These are phyloP conservation scores for Pontederia crassipes DNA, from an alignment of 176 grass and related monocot genomes.

Conservation along the genomic window DNA sequence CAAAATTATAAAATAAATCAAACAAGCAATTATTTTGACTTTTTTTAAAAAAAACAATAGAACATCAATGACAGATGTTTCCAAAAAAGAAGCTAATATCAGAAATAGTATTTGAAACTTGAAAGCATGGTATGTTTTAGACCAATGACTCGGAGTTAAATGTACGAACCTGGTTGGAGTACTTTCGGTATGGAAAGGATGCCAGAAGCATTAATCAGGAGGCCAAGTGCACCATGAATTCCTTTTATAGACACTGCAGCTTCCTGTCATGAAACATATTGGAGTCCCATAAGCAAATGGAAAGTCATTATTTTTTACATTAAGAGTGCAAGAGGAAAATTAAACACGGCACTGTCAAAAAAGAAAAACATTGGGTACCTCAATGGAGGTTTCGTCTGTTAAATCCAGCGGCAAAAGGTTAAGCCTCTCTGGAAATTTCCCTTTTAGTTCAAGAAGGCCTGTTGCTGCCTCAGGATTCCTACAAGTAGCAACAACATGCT, in stretches of 20 bases:
- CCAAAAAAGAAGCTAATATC: background rate
- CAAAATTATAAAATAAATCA: background rate
- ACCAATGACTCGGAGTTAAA: background rate
- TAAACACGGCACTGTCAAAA: too few species aligned
- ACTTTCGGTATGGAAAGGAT: conserved; percentile 67
- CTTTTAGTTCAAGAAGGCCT: conserved; percentile 44
- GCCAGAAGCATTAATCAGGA: conserved; percentile 73
- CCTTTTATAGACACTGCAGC: conserved; percentile 42
- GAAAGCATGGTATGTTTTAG: background rate
- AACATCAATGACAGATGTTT: background rate
- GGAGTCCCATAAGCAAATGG: background rate
- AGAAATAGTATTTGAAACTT: background rate
- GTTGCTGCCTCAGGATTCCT: conserved; percentile 36
- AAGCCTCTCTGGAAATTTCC: conserved; percentile 40
- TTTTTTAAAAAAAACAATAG: background rate
- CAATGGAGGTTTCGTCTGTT: conserved; percentile 62
- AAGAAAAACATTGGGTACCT: conserved; percentile 23
- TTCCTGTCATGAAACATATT: conserved; percentile 21
- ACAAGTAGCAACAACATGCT: conserved; percentile 64
- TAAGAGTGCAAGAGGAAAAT: too few species aligned
- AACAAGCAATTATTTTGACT: background rate
- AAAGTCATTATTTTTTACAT: background rate
- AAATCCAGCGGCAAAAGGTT: conserved; percentile 67
- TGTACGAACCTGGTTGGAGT: conserved; percentile 53
- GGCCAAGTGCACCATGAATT: conserved; percentile 46